Evolutionary conservation across 768 basidiomycete genomes (phyloP), one percentile per base, ranked within the genome.

Genomic region (Termitomyces sp.): DNA sequence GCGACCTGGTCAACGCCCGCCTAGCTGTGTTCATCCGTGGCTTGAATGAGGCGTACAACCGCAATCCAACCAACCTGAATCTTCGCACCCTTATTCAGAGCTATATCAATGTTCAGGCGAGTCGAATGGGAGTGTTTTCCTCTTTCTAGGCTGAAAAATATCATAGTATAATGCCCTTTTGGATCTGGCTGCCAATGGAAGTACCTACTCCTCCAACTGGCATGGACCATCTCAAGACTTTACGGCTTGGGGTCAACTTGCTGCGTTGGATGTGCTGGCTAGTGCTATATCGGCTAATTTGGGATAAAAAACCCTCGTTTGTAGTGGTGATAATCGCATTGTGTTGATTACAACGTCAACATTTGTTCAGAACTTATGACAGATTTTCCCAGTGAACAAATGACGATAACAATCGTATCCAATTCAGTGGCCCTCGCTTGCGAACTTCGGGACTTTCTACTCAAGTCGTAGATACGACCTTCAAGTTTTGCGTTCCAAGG

Each of bases 71-170:
- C 8, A 74, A 81, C 60, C 64, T 60, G 7, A 66, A 69, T 28
- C 69, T 82, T 26, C 67, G 66, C 35, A 74, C 69, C 38, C 65
- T 82, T 47, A 68, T 82, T 49, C 76, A 72, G 55, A 79, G 79
- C 58, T 83, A 82, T 57, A 67, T 76, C 48, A 74, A 81, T 44
- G 81, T 82, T 24, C 81, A 82, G 75, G 79, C 76, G 53, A 49
- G 55, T 53, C 10, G 8, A 18, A 16, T 20, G 13, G 10, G 13
- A 28, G 3, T 20, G 5, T 22, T 28, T 30, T 33, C 20, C 3
- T 13, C 10, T 50, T 24, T 18, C 10, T 28, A 32, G 20, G 24
- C 38, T 43, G 44, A 60, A 5, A 41, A 10, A 5, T 33, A 13
- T n/a, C 46, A 33, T 55, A 81, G 79, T 78, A 78, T 59, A 81